Conservation (phyloP, 1,284 basidiomycete species). For the Cryptococcus deneoformans region DNA sequence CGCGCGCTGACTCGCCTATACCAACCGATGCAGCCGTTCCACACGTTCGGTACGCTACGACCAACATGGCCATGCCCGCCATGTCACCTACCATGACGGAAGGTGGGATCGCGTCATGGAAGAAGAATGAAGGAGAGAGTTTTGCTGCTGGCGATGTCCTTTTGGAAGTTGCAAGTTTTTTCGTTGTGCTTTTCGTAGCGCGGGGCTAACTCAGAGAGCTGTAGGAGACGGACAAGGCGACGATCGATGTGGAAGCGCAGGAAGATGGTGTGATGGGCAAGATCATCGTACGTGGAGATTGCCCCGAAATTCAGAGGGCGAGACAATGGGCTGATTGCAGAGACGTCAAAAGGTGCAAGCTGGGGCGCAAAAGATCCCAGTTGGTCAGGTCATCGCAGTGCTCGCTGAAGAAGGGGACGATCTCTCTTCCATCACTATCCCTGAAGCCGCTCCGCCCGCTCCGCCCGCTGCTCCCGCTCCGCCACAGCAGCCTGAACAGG, state of each 20-base stretch:
- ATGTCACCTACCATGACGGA: slow-evolving; percentile 99
- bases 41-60: slow-evolving; percentile 57
- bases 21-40: not conserved
- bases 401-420: slow-evolving; percentile 1
- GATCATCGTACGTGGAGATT: slow-evolving; percentile 57
- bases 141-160: slow-evolving; percentile 86
- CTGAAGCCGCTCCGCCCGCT: not conserved
- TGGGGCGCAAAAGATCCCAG: slow-evolving; percentile 80
- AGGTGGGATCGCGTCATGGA: slow-evolving; percentile 97
- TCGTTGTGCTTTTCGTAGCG: not conserved
- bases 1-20: no score
- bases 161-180: slow-evolving; percentile 77
- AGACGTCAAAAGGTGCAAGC: slow-evolving; percentile 60
- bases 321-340: not conserved
- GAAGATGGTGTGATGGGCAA: slow-evolving; percentile 95
- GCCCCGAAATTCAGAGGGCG: not conserved
- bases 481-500: slow-evolving; percentile 1
- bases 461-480: slow-evolving; percentile 3
- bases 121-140: slow-evolving; percentile 88
- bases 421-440: not conserved
- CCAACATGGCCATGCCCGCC: slow-evolving; percentile 72
- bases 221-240: slow-evolving; percentile 95
- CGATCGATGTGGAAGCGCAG: slow-evolving; percentile 98
- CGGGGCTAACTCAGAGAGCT: not conserved
- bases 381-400: slow-evolving; percentile 86